Evolutionary conservation across 331 rosid genomes (phyloP).

Genomic region (Arachis monticola): DNA sequence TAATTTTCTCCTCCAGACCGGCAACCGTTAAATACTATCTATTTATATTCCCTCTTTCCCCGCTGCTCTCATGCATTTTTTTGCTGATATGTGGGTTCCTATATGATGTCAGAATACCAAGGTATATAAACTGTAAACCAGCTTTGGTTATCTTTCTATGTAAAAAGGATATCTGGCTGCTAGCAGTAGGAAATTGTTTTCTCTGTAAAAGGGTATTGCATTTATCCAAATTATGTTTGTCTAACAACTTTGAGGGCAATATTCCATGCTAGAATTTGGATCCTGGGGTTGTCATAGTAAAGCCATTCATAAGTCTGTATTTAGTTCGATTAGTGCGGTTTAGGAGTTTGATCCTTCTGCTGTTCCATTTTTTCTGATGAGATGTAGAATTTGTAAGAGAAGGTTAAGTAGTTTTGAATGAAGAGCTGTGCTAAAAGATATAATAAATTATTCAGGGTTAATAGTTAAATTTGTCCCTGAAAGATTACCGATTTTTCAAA

Average conservation of each 20-base stretch:
- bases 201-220: not conserved
- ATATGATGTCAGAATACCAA: not conserved
- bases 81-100: too few species aligned
- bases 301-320: not conserved
- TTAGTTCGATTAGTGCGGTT: not conserved
- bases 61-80: too few species aligned
- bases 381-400: conserved; percentile 8
- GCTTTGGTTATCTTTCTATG: not conserved
- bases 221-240: conserved; percentile 5
- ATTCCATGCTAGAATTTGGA: not conserved
- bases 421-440: not conserved
- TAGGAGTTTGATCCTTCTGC: not conserved
- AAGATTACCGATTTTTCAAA: too few species aligned
- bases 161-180: not conserved
- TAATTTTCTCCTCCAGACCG: too few species aligned
- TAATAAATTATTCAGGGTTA: not conserved
- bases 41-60: too few species aligned
- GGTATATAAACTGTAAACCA: not conserved
- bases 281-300: not conserved
- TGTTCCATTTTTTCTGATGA: not conserved
- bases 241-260: not conserved
- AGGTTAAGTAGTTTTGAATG: not conserved
- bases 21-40: too few species aligned
- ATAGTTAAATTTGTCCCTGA: too few species aligned
- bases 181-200: not conserved